Conservation (phyloP, 2,329 filamentous ascomycete genomes). For the Cyphellophora attinorum region DNA sequence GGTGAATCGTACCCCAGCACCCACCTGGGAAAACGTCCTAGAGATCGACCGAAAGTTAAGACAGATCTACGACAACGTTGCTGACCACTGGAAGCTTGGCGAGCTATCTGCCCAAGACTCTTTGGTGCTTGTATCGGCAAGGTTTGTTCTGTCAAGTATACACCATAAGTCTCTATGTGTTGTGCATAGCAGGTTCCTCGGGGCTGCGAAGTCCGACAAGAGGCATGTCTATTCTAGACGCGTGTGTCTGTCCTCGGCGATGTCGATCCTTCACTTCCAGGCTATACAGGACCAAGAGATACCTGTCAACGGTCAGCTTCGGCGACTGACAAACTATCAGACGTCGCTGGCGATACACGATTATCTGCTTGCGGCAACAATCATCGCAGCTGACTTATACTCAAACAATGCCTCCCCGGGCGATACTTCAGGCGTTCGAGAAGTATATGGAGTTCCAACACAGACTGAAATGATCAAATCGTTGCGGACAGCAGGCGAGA, state of each 20-base stretch:
- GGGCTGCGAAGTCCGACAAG: conserved; percentile 65
- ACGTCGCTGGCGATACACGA: conserved; percentile 73
- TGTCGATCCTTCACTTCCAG: conserved; percentile 72
- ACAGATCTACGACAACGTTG: conserved; percentile 54
- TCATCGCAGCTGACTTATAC: conserved; percentile 74
- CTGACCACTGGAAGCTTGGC: conserved; percentile 70
- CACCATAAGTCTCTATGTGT: conserved; percentile 85
- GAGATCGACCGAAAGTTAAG: conserved; percentile 50
- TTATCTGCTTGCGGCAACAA: conserved; percentile 76
- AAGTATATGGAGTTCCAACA: too few relatives aligned
- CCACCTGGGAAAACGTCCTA: conserved; percentile 52
- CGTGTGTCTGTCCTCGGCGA: conserved; percentile 74
- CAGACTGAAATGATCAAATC: too few relatives aligned
- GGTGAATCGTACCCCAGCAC: conserved; percentile 29
- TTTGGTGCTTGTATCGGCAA: conserved; percentile 67
- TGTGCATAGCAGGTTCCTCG: conserved; percentile 77
- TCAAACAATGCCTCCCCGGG: too few relatives aligned
- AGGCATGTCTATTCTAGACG: conserved; percentile 77
- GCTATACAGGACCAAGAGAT: conserved; percentile 66
- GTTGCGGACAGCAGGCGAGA: too few relatives aligned
- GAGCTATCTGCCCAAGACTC: conserved; percentile 59
- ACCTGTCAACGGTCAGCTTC: conserved; percentile 59
- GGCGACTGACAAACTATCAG: conserved; percentile 68
- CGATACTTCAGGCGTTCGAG: too few relatives aligned
- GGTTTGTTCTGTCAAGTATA: conserved; percentile 73